These are phyloP conservation scores for Eremochloa ophiuroides DNA, from an alignment of 176 grass and related monocot genomes.

Conservation along the genomic window DNA sequence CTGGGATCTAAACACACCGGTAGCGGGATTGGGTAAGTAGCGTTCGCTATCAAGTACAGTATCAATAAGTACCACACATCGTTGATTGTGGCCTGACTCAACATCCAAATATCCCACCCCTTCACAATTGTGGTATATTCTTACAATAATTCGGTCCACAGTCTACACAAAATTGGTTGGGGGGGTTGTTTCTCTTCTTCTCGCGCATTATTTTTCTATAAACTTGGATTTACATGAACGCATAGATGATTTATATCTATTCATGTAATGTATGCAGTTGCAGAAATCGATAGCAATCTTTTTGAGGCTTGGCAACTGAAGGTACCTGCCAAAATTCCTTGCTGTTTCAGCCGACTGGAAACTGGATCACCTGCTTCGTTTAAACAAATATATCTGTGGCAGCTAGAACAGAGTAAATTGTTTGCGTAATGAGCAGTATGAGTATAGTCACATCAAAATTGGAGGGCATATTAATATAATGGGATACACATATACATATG, in stretches of 20 bases:
- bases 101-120: too few species aligned
- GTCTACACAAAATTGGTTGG: too few species aligned
- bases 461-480: background rate
- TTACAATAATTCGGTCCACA: too few species aligned
- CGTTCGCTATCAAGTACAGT: background rate
- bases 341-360: background rate
- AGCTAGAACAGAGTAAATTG: background rate
- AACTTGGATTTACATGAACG: too few species aligned
- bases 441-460: background rate
- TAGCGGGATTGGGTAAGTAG: background rate
- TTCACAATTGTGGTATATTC: too few species aligned
- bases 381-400: background rate
- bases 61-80: too few species aligned
- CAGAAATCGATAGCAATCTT: background rate
- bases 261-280: too few species aligned
- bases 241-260: too few species aligned
- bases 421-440: background rate
- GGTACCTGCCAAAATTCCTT: background rate
- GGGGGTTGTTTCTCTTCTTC: too few species aligned
- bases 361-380: background rate
- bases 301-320: conserved; percentile 6
- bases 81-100: too few species aligned
- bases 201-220: too few species aligned
- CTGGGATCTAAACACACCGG: too few species aligned
- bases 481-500: background rate